Conservation (phyloP, 352 stramenopile genomes). For the Pythium utonaiense region DNA sequence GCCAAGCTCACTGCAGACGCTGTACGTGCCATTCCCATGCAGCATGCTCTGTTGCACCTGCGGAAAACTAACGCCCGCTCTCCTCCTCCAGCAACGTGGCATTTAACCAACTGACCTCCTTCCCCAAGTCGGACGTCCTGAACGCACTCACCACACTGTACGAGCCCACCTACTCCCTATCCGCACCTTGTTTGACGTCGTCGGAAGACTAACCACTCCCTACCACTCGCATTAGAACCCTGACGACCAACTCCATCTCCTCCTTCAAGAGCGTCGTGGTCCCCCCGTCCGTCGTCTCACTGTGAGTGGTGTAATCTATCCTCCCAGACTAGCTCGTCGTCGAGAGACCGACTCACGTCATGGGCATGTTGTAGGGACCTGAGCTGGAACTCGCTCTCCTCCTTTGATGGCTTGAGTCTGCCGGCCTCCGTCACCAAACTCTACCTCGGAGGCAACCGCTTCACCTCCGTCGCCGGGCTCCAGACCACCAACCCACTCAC, state of each 20-base stretch:
- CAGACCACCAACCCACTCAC: slow-evolving; percentile 47
- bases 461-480: slow-evolving; percentile 50
- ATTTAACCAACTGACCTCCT: slow-evolving; percentile 20
- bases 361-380: too few relatives aligned
- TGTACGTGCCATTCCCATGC: slow-evolving; percentile 20
- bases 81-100: slow-evolving; percentile 9
- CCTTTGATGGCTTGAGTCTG: slow-evolving; percentile 59
- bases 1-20: slow-evolving; percentile 10
- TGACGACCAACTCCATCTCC: slow-evolving; percentile 21
- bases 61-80: neutral
- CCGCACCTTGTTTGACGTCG: neutral
- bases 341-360: too few relatives aligned
- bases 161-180: neutral
- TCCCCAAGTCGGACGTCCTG: neutral
- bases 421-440: slow-evolving; percentile 46
- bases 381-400: slow-evolving; percentile 63
- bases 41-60: too few relatives aligned
- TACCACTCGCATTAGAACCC: neutral
- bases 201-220: neutral
- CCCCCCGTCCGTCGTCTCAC: slow-evolving; percentile 5
- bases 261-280: slow-evolving; percentile 21
- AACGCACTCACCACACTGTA: slow-evolving; percentile 15
- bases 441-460: slow-evolving; percentile 61
- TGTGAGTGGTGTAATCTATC: slow-evolving; percentile 20
- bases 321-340: neutral